A percentile compares a stretch with the other conserved stretches of the same genome.
Evolutionary conservation across 441 rosid genomes (phyloP).

Genomic region (Populus hybrid): DNA sequence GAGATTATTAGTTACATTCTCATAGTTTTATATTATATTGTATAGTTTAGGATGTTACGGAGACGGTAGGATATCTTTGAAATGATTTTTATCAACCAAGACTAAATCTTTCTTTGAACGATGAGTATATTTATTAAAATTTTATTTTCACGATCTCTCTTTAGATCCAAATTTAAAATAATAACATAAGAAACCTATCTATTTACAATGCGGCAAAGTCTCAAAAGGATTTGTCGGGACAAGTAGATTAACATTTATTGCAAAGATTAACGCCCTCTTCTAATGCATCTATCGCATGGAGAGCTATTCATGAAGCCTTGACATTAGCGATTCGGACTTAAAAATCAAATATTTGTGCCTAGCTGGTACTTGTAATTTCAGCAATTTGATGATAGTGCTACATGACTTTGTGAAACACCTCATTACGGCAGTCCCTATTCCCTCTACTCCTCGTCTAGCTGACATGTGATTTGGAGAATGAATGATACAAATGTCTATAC

Average conservation of each 20-base stretch:
- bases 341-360: background rate
- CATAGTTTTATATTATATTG: slow-evolving; percentile 13
- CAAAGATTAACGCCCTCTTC: too few species aligned
- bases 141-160: too few species aligned
- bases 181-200: too few species aligned
- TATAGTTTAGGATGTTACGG: slow-evolving; percentile 14
- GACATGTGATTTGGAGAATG: background rate
- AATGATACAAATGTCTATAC: background rate
- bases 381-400: background rate
- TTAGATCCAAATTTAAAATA: too few species aligned
- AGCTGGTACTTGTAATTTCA: background rate
- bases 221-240: too few species aligned
- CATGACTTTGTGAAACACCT: background rate
- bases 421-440: background rate
- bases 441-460: background rate
- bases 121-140: too few species aligned
- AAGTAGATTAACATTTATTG: too few species aligned
- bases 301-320: too few species aligned
- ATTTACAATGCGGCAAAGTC: too few species aligned
- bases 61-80: slow-evolving; percentile 14
- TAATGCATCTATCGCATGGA: too few species aligned
- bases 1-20: slow-evolving; percentile 21
- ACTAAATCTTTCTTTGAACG: too few species aligned
- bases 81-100: slow-evolving; percentile 19
- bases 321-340: background rate